Evolutionary conservation across 306 rosid species (phyloP), one percentile per base, ranked within the genome.

Genomic region (Vigna radiata): DNA sequence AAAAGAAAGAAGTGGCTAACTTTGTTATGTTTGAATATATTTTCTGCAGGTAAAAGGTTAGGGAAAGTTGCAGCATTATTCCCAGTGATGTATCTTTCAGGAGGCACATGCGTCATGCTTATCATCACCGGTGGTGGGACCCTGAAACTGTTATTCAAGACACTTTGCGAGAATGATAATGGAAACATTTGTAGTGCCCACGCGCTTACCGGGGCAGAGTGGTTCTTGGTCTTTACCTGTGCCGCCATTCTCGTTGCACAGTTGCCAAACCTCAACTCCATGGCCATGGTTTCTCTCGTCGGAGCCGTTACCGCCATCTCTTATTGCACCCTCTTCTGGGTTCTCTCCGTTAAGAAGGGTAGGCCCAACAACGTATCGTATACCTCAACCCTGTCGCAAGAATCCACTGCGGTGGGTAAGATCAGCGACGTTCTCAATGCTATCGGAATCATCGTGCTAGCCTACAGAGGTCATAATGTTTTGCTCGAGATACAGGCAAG

Each of bases 401-500:
- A 75, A 4, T 31, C 86, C 6, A 8, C 60, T 0, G 0, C 64
- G 9, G 69, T 74, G 19, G 81, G 56, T 11, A 86, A 81, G 19
- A 66, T 80, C 21, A 58, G 23, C 13, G 60, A 56, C 19, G 29
- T 80, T 55, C 1, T 90, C 16, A 86, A 85, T 75, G 89, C 94
- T 6, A 6, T 90, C 25, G 97, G 94, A 19, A 82, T 81, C 76
- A 77, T 89, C 68, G 4, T 85, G 16, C 84, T 90, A 7, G 46
- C 86, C 2, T 89, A 89, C 71, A 82, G 90, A 85, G 97, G 97
- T 9, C 97, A 92, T 33, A 92, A 92, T 52, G 60, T 92, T 68
- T 27, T 90, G 61, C 97, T 90, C 29, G 97, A 92, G 82, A 90
- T 92, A 31, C 96, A 92, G 90, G 94, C 76, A n/a, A 70, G 77